phyloP scores from a whole-genome alignment of 495 filamentous ascomycete species.

The Durotheca rogersii region DNA sequence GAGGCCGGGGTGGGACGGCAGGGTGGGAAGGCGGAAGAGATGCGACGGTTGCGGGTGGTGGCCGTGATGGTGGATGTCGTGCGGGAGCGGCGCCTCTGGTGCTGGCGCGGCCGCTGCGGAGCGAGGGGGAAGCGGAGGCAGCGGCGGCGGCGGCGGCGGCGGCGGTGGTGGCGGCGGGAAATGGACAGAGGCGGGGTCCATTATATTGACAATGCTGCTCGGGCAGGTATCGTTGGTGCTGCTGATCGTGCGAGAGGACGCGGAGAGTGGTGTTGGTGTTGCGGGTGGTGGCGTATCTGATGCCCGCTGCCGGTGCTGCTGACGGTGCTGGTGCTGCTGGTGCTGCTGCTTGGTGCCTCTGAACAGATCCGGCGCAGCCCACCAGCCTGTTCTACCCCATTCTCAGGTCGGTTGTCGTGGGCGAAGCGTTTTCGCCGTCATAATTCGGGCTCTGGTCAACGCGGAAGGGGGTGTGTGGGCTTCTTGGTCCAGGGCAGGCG shows the following conservation, averaged over 20 bases:
- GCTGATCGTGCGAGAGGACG: conserved; percentile 26
- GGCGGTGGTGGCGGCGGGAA: conserved; percentile 26
- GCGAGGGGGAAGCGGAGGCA: conserved; percentile 3
- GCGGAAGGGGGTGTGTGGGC: too few relatives aligned
- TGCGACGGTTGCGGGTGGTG: conserved; percentile 27
- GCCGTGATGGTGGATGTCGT: conserved; percentile 24
- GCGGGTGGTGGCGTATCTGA: conserved; percentile 20
- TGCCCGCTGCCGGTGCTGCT: conserved; percentile 9
- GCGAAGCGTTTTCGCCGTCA: conserved; percentile 32
- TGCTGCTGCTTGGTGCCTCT: conserved; percentile 24
- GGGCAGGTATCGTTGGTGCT: conserved; percentile 17
- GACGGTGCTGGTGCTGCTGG: conserved; percentile 6
- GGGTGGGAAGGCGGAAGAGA: conserved; percentile 27
- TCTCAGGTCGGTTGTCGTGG: conserved; percentile 29
- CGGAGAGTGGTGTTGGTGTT: conserved; percentile 22
- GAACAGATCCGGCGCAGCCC: conserved; percentile 31
- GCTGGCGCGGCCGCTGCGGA: conserved; percentile 4
- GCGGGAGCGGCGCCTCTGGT: conserved; percentile 17
- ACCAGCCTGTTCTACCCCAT: conserved; percentile 31
- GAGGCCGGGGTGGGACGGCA: conserved; percentile 44
- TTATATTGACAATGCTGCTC: conserved; percentile 36
- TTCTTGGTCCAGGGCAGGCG: background rate
- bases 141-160: conserved; percentile 1
- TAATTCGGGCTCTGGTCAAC: conserved; percentile 8
- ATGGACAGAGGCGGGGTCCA: conserved; percentile 31